phyloP scores from a whole-genome alignment of 176 grass and related monocot species.

The Phoenix roebelenii region DNA sequence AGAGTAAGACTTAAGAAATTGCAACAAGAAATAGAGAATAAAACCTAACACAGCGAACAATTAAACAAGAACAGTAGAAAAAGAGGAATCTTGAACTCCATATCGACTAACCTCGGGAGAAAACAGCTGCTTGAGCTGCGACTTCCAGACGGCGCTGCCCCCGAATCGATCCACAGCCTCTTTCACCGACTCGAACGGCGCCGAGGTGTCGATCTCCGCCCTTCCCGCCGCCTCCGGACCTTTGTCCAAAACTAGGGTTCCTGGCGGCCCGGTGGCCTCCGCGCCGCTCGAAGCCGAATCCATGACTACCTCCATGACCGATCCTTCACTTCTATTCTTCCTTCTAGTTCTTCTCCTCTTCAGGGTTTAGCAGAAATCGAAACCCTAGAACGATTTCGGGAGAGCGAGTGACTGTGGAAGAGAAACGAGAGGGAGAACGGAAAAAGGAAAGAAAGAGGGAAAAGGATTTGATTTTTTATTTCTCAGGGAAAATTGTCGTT shows the following conservation, averaged over 20 bases:
- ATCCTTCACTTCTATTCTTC: background rate
- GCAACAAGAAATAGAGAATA: too few relatives aligned
- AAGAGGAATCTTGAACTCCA: background rate
- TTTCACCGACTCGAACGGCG: conserved; percentile 81
- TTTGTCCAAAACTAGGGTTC: too few relatives aligned
- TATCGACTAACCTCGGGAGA: conserved; percentile 15
- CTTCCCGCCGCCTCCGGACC: conserved; percentile 21
- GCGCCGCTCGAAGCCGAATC: background rate
- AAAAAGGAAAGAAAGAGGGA: background rate
- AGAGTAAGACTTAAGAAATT: too few relatives aligned
- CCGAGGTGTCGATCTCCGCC: conserved; percentile 88
- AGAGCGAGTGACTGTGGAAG: background rate
- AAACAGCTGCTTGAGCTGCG: conserved; percentile 38
- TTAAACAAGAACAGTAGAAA: background rate
- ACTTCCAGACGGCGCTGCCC: conserved; percentile 70
- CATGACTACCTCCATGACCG: background rate
- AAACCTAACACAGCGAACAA: too few relatives aligned
- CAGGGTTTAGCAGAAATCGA: background rate
- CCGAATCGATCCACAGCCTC: conserved; percentile 86
- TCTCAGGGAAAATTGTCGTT: background rate
- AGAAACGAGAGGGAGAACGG: background rate
- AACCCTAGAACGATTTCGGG: background rate
- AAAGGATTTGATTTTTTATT: background rate
- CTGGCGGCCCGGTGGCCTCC: background rate
- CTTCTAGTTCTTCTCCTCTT: background rate